Evolutionary conservation across 768 basidiomycete genomes (phyloP).

Genomic region (Podaxis mareebaensis): DNA sequence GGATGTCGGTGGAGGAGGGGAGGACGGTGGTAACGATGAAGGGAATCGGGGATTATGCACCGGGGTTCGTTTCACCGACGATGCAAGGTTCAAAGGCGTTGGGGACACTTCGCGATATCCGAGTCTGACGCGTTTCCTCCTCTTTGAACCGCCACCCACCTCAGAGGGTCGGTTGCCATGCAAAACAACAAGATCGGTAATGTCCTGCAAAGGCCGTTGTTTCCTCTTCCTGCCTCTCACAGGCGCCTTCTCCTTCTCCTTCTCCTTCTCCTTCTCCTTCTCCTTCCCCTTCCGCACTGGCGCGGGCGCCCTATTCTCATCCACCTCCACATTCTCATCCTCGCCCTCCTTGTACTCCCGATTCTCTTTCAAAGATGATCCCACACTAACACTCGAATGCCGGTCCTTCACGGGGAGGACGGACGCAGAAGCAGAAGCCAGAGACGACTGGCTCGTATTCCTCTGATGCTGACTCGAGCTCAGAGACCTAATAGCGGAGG

Average conservation of each 20-base stretch:
- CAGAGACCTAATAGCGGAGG: constrained; percentile 8
- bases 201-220: constrained; percentile 35
- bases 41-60: constrained; percentile 15
- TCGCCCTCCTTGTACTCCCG: constrained; percentile 3
- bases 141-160: neutral
- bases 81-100: neutral
- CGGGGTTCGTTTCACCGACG: constrained; percentile 1
- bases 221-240: constrained; percentile 24
- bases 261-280: constrained; percentile 25
- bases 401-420: constrained; percentile 24
- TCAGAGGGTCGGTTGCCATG: constrained; percentile 1
- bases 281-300: constrained; percentile 18
- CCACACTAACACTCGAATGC: constrained; percentile 15
- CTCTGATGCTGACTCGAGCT: neutral
- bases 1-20: constrained; percentile 28
- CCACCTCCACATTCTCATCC: neutral
- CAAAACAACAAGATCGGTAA: constrained; percentile 23
- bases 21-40: constrained; percentile 37
- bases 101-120: constrained; percentile 6
- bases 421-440: constrained; percentile 15
- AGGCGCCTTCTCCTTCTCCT: constrained; percentile 15
- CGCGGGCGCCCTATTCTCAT: constrained; percentile 6
- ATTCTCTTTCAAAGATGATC: constrained; percentile 18
- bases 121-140: constrained; percentile 3
- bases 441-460: constrained; percentile 11